Base-by-base conservation (phyloP, 805 yeast species). In the Grigorovia yakushimaensis region DNA sequence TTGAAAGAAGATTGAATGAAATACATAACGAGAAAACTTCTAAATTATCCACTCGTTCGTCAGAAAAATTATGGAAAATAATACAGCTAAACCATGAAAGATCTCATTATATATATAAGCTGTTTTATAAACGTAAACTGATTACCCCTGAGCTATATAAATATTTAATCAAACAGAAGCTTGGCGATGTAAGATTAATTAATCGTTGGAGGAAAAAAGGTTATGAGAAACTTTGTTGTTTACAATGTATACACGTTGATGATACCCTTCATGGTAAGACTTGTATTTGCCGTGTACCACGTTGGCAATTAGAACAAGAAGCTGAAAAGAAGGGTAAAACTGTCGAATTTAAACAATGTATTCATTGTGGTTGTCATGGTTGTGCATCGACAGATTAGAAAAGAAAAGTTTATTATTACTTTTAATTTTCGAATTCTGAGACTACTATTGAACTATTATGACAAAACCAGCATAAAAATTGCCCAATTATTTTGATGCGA, bases 191-290 rank as follows among this genome's bases (percentile, higher is more conserved):
- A 5, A 74, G 78, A 41, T 66, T 88, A 47, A 85, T 88, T 27
- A 91, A 95, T 20, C 88, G 82, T 70, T 83, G 89, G 89, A 79
- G 78, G 64, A 82, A 81, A 58, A 81, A 77, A 58, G 96, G 96
- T 9, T 88, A 88, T 62, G 96, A 88, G 59, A 76, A 82, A 47
- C 67, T 88, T 42, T 88, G 97, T 59, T 88, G 97, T 61, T 63
- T 88, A 49, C 73, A 76, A 52, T 88, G 97, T 61, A 86, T 88
- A 33, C 78, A 77, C 56, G 72, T 72, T 23, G 64, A 64, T 37
- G 88, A 83, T 51, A 79, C 73, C 41, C 77, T 77, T 54, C 84
- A 81, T 55, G 78, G 78, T 5, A 74, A 78, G 5, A 77, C 88
- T 0, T 88, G 97, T 64, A 78, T 88, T 19, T 88, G 97, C 60